Evolutionary conservation across 768 basidiomycete species (phyloP), one percentile per base, ranked within the genome.

Genomic region (Russula abietina): DNA sequence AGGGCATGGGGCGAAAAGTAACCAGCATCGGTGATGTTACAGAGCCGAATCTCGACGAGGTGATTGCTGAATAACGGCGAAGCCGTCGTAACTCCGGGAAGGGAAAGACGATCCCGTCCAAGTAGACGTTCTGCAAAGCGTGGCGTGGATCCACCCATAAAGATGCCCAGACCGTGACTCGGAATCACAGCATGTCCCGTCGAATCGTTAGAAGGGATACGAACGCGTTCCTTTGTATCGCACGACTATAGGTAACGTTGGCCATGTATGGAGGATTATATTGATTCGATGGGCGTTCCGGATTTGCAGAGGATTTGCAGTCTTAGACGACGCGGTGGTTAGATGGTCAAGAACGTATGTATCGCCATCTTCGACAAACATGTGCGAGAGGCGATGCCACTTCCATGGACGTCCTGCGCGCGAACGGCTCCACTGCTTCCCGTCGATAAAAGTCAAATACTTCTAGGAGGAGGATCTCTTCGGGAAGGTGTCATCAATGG

Each of bases 111-210:
- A 60, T 30, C 33, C 53, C 53, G 9, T 28, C 36, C 26, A 55
- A 28, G 4, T 39, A n/a, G 14, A 60, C 22, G 8, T 28, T 26
- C 10, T 24, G 46, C 49, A 61, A 61, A 33, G 33, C 54, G 55
- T 5, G 60, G 60, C 4, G 60, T 10, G 8, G 22, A 50, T 14
- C 60, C 48, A 12, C 38, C 38, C 46, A 61, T 38, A 33, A 56
- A 61, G 30, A 14, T 52, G 0, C 41, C 14, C n/a, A 45, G 36
- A n/a, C n/a, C n/a, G n/a, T n/a, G n/a, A n/a, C 19, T 51, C 30
- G 30, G 28, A 24, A 61, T 19, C 54, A 70, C 9, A 78, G 72
- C 57, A 80, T 81, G 1, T 62, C 61, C n/a, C 71, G 69, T 10
- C 79, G 70, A 0, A 78, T 59, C 5, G 67, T 43, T 36, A 65